Conservation (phyloP, 495 filamentous ascomycete genomes). For the Talaromyces ruber region DNA sequence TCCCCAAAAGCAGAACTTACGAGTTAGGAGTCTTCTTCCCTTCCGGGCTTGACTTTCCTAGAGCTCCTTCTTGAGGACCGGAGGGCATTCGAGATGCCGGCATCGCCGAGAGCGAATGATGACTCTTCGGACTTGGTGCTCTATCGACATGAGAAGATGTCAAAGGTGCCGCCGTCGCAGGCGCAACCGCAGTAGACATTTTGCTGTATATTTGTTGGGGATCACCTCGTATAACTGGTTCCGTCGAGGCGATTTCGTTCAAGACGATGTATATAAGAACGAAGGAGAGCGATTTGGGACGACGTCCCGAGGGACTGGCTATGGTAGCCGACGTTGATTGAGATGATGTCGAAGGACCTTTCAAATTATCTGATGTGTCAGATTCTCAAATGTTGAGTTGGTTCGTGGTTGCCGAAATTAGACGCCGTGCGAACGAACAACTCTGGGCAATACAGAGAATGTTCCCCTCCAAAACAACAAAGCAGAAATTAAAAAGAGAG, state of each 20-base stretch:
- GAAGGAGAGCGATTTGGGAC: not conserved
- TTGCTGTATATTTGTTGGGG: conserved; percentile 3
- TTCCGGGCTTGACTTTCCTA: conserved; percentile 35
- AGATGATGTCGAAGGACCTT: conserved; percentile 1
- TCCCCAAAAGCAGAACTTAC: conserved; percentile 35
- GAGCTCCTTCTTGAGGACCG: conserved; percentile 29
- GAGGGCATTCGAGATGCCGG: conserved; percentile 29
- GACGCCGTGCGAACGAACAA: not conserved
- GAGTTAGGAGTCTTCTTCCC: conserved; percentile 45
- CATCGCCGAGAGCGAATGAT: conserved; percentile 29
- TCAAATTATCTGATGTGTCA: not conserved
- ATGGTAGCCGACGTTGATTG: conserved; percentile 5
- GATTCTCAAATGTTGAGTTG: not conserved
- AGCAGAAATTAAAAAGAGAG: not conserved
- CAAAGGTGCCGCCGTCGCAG: conserved; percentile 36
- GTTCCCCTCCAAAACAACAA: not conserved
- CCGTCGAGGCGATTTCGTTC: not conserved
- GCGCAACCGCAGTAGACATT: conserved; percentile 48
- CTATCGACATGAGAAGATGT: conserved; percentile 38
- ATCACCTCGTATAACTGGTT: not conserved
- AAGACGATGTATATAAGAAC: not conserved
- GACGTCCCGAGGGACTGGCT: conserved; percentile 1
- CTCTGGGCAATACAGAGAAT: not conserved
- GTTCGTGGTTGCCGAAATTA: not conserved
- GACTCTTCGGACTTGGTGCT: conserved; percentile 40